These are phyloP conservation scores for Chenopodium album DNA, from an alignment of 148 eudicot species.

Conservation along the genomic window DNA sequence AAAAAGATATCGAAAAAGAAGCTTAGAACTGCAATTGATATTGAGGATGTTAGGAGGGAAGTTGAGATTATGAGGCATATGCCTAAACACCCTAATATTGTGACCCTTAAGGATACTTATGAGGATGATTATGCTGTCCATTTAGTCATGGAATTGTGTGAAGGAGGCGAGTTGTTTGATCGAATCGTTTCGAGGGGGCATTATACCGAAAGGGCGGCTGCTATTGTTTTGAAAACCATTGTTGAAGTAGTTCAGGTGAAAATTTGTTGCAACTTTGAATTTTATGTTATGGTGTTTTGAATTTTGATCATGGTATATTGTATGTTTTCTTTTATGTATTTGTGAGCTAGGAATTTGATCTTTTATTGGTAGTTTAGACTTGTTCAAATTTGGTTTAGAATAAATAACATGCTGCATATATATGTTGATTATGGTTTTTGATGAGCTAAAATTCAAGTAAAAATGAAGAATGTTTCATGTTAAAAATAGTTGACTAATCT, in stretches of 20 bases:
- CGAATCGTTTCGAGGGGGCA: slow-evolving; percentile 60
- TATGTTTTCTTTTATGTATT: not conserved
- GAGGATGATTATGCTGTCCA: slow-evolving; percentile 60
- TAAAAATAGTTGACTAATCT: not conserved
- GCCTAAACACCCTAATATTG: slow-evolving; percentile 53
- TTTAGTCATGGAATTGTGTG: slow-evolving; percentile 65
- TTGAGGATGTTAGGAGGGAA: slow-evolving; percentile 62
- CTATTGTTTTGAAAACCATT: slow-evolving; percentile 44
- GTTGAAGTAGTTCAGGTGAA: slow-evolving; percentile 61
- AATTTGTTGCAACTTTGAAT: not conserved
- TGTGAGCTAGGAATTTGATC: slow-evolving; percentile 3
- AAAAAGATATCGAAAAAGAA: slow-evolving; percentile 54
- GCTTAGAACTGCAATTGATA: slow-evolving; percentile 49
- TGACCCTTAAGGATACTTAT: slow-evolving; percentile 52
- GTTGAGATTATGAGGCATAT: slow-evolving; percentile 47
- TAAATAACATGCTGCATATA: not conserved
- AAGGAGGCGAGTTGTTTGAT: slow-evolving; percentile 54
- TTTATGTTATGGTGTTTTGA: slow-evolving; percentile 1
- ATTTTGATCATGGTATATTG: not conserved
- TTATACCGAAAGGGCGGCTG: slow-evolving; percentile 66
- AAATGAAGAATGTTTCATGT: not conserved
- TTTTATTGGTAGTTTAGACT: not conserved
- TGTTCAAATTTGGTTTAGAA: not conserved
- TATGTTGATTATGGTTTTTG: not conserved
- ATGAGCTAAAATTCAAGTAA: not conserved